Percentiles rank a stretch among this genome's conserved stretches.
phyloP scores from a whole-genome alignment of 1,284 basidiomycete genomes.

The Testicularia cyperi region DNA sequence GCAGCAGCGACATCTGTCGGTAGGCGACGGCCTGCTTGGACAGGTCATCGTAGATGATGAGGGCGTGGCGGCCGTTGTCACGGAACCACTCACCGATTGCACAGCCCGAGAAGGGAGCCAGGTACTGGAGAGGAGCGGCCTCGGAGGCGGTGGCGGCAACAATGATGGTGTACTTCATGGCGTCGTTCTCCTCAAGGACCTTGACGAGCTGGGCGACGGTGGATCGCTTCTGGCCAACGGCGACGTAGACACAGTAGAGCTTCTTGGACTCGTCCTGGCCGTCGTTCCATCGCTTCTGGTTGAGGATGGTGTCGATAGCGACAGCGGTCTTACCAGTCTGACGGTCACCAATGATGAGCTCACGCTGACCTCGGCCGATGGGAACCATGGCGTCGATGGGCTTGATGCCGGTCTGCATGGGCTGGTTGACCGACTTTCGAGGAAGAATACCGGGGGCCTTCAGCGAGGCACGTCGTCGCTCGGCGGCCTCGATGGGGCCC shows the following conservation, averaged over 20 bases:
- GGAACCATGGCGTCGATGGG: constrained; percentile 99
- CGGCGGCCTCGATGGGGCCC: constrained; percentile 88
- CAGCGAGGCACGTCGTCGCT: constrained; percentile 92
- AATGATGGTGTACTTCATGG: constrained; percentile 98
- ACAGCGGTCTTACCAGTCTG: constrained; percentile 99
- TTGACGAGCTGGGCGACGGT: constrained; percentile 99
- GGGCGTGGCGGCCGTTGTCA: constrained; percentile 93
- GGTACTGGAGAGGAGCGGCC: constrained; percentile 97
- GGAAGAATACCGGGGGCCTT: constrained; percentile 99
- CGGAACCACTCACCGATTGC: constrained; percentile 99
- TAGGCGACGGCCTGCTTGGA: constrained; percentile 99
- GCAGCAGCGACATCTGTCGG: constrained; percentile 99
- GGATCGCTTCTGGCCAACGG: constrained; percentile 97
- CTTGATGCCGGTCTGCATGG: constrained; percentile 99
- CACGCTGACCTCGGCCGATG: constrained; percentile 99
- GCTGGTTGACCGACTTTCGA: constrained; percentile 98
- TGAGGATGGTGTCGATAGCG: constrained; percentile 98
- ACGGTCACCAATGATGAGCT: constrained; percentile 99
- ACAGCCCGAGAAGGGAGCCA: constrained; percentile 98
- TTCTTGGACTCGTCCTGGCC: constrained; percentile 94
- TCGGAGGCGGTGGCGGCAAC: constrained; percentile 98
- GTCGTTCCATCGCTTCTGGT: constrained; percentile 99
- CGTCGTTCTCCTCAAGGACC: constrained; percentile 98
- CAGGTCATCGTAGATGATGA: constrained; percentile 99
- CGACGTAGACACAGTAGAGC: constrained; percentile 99